phyloP scores from a whole-genome alignment of 2,329 filamentous ascomycete genomes.

The Colletotrichum tabaci region DNA sequence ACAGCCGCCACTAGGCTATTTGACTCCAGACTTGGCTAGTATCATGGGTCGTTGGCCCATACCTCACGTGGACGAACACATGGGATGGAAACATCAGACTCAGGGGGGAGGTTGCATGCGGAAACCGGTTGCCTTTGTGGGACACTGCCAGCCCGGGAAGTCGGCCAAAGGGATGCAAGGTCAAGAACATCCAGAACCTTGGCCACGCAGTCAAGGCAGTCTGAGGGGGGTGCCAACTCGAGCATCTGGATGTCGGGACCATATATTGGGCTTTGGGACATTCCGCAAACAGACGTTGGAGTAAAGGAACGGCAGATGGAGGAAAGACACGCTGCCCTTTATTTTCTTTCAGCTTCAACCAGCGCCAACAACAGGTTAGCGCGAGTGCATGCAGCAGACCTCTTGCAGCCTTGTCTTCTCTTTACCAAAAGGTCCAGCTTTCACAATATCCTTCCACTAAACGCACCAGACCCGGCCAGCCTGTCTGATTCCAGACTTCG shows the following conservation, averaged over 20 bases:
- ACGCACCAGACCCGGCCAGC: conserved; percentile 6
- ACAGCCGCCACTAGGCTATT: neutral
- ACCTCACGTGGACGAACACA: conserved; percentile 32
- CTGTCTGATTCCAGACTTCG: conserved; percentile 8
- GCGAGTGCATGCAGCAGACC: conserved; percentile 22
- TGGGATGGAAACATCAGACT: conserved; percentile 7
- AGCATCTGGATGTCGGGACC: conserved; percentile 14
- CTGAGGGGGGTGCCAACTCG: neutral
- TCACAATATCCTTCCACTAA: conserved; percentile 22
- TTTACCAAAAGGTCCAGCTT: neutral
- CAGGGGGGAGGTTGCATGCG: conserved; percentile 26
- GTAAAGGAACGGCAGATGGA: conserved; percentile 17
- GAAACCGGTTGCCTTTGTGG: conserved; percentile 31
- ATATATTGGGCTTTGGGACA: neutral
- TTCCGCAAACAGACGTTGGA: conserved; percentile 28
- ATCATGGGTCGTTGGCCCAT: conserved; percentile 5
- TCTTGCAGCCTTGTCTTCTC: conserved; percentile 23
- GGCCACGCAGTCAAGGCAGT: conserved; percentile 19
- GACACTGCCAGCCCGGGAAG: neutral
- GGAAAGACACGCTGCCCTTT: conserved; percentile 28
- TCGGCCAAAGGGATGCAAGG: conserved; percentile 7
- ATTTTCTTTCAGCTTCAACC: conserved; percentile 30
- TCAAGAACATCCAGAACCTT: conserved; percentile 24
- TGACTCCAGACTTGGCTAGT: neutral
- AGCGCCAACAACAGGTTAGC: conserved; percentile 27